Base-by-base conservation (phyloP, 768 basidiomycete genomes). In the Dictyophora rubrovolvata region DNA sequence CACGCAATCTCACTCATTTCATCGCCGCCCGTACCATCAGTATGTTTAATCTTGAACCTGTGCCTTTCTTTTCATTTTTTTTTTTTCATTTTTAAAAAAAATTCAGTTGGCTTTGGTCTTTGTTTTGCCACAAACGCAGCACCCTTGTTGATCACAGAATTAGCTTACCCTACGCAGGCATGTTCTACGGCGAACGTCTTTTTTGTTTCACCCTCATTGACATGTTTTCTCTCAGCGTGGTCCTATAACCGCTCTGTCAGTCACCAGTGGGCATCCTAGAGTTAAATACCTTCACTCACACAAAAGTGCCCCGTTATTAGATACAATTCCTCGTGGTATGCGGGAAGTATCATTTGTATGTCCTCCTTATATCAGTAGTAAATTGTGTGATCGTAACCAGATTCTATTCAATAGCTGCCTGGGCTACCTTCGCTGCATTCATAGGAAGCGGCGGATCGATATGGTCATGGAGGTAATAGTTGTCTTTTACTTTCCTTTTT, bases 281-380 rank as follows among this genome's bases (percentile, higher is more conserved):
- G 1, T n/a, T 47, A 48, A 20, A 28, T 33, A 48, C 17, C 42
- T 33, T 16, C 54, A 28, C 18, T 46, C 23, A 36, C n/a, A 51
- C n/a, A 47, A 48, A 47, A 48, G 36, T 48, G 37, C 57, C 54
- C 35, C 35, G 42, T 46, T 34, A 22, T 42, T 49, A 59, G 61
- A 34, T 88, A 84, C 69, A 89, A 89, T 70, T 77, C 84, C 0
- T 78, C 77, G 53, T 89, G 87, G 87, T 89, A 89, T 68, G 65
- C 84, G 36, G 87, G 88, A 10, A 83, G 83, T 61, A 83, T 87
- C 60, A 69, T 83, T 42, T 80, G 82, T 67, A 51, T 57, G 62
- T 79, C 73, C 71, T 72, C 72, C 50, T 67, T 64, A 42, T 22
- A 2, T 47, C 21, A 23, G 17, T 51, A 21, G 49, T 18, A 34